phyloP scores from a whole-genome alignment of 208 protist species.

The Leishmania martiniquensis region DNA sequence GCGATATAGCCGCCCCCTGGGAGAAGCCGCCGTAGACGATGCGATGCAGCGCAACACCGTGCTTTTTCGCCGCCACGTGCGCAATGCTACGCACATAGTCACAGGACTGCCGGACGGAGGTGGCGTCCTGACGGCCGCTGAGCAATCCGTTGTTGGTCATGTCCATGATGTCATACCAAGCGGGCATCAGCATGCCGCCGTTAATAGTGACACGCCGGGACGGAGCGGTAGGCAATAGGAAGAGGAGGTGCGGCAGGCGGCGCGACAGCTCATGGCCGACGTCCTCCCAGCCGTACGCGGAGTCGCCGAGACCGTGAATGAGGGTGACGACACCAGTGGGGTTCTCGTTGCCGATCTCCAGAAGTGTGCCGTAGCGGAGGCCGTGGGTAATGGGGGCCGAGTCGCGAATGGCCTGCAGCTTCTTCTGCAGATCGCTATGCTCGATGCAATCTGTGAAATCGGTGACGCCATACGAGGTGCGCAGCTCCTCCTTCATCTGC shows the following conservation, averaged over 20 bases:
- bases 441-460: constrained; percentile 77
- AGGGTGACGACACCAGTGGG: constrained; percentile 89
- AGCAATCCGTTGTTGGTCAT: constrained; percentile 42
- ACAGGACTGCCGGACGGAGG: constrained; percentile 54
- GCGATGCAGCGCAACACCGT: constrained; percentile 65
- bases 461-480: constrained; percentile 59
- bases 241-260: constrained; percentile 84
- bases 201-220: constrained; percentile 89
- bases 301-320: constrained; percentile 92
- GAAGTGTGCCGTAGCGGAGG: constrained; percentile 62
- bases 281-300: constrained; percentile 86
- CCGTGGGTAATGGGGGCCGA: constrained; percentile 53
- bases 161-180: constrained; percentile 92
- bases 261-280: constrained; percentile 62
- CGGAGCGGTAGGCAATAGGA: constrained; percentile 91
- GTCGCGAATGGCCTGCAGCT: constrained; percentile 52
- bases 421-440: constrained; percentile 60
- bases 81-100: constrained; percentile 80
- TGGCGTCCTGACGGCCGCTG: constrained; percentile 43
- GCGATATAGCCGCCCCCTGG: constrained; percentile 88
- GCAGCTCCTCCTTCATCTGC: constrained; percentile 78
- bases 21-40: constrained; percentile 94
- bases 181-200: constrained; percentile 76
- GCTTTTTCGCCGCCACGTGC: constrained; percentile 42
- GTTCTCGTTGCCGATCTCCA: constrained; percentile 74